These are phyloP conservation scores for Luffa acutangula DNA, from an alignment of 306 rosid species.

Conservation along the genomic window DNA sequence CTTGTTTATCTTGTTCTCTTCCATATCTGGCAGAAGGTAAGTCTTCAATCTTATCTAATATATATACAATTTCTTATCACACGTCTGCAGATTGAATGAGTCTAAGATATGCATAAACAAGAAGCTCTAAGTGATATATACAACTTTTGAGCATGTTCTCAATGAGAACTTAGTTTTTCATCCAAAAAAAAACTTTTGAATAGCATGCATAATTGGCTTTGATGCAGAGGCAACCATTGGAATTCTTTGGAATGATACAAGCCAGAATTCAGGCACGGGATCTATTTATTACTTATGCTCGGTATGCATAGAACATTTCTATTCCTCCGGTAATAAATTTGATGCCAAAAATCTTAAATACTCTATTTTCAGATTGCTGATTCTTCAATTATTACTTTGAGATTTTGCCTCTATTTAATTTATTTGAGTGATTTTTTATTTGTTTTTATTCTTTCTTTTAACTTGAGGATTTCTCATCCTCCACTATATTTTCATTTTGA, in stretches of 20 bases:
- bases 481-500: background rate
- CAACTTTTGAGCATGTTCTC: background rate
- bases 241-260: conserved; percentile 73
- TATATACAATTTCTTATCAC: background rate
- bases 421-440: background rate
- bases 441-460: background rate
- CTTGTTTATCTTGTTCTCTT: conserved; percentile 94
- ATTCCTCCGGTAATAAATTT: background rate
- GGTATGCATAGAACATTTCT: conserved; percentile 34
- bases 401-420: background rate
- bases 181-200: background rate
- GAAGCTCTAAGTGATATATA: conserved; percentile 9
- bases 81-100: background rate
- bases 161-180: background rate
- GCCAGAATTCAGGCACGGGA: conserved; percentile 65
- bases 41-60: conserved; percentile 12
- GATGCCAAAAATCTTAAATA: background rate
- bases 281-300: conserved; percentile 65
- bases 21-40: conserved; percentile 93
- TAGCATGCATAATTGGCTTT: conserved; percentile 2
- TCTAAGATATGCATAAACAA: background rate
- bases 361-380: background rate
- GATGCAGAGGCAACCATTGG: conserved; percentile 77
- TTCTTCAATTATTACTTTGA: background rate
- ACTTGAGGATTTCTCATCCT: background rate